Conservation (phyloP, 495 filamentous ascomycete genomes). For the Aspergillus asperescens region DNA sequence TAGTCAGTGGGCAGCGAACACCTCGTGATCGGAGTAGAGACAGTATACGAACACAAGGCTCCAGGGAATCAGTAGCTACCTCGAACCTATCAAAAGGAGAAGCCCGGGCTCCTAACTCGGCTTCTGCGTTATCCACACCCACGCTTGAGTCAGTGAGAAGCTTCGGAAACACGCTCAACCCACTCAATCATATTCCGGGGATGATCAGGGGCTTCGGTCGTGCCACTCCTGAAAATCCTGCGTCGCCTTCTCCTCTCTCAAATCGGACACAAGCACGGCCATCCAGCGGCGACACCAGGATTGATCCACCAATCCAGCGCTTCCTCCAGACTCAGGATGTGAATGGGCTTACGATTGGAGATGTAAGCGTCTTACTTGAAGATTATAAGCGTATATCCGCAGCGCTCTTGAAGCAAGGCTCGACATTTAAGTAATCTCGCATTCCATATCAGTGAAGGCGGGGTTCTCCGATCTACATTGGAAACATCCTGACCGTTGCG, state of each 20-base stretch:
- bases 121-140: constrained; percentile 27
- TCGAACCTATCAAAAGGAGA: constrained; percentile 26
- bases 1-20: constrained; percentile 57
- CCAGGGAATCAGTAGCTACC: constrained; percentile 25
- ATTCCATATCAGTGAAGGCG: not conserved
- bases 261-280: constrained; percentile 29
- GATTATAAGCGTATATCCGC: constrained; percentile 81
- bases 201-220: constrained; percentile 78
- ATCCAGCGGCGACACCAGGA: constrained; percentile 37
- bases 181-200: constrained; percentile 68
- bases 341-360: constrained; percentile 71
- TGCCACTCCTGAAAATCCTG: constrained; percentile 32
- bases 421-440: constrained; percentile 15
- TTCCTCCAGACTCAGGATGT: constrained; percentile 78
- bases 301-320: constrained; percentile 66
- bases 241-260: constrained; percentile 24
- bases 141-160: constrained; percentile 77
- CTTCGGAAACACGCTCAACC: constrained; percentile 77
- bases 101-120: constrained; percentile 18
- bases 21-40: constrained; percentile 72
- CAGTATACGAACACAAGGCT: constrained; percentile 56
- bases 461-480: too few species aligned
- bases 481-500: too few species aligned
- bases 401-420: constrained; percentile 32
- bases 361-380: constrained; percentile 73